Evolutionary conservation across 2,329 filamentous ascomycete genomes (phyloP), one percentile per base, ranked within the genome.

Genomic region (Pseudopyricularia cyperi): DNA sequence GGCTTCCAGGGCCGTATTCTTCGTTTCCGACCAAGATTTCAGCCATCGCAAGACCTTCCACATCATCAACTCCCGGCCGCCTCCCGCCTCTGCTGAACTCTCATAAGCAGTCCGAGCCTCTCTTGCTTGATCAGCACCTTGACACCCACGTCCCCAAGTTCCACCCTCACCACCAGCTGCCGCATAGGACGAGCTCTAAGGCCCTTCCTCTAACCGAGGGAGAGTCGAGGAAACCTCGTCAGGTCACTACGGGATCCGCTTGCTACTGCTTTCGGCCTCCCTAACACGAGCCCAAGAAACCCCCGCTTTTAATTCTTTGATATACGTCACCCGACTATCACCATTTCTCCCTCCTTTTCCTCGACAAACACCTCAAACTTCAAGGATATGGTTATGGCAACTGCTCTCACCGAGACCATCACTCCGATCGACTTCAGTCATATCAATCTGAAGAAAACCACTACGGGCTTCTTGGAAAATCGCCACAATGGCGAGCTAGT

Each of bases 151-250:
- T 63, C 68, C 73, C 73, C 61, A 66, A 69, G 69, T 77, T 76
- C 69, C 77, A 73, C 67, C 72, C 78, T 69, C 71, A 78, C 72
- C 72, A 75, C 80, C 86, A 95, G 88, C 91, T 97, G 93, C 93
- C 93, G 93, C 91, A 98, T 98, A 97, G 89, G 87, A 94, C 86
- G 83, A 81, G 81, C 84, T 84, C 82, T 81, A 80, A 83, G 87
- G 86, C 90, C 95, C 91, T 97, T 97, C 91, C 90, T 95, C 91
- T 93, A 76, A 76, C 75, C 72, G 91, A 90, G 93, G 93, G 91
- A 94, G 93, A 93, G 89, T 95, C 89, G 87, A 89, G 86, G 85
- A 91, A 89, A 85, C 88, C 87, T 89, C 86, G 89, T 85, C 87
- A 87, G 82, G 83, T 84, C 79, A 84, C 77, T 78, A 79, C 87